A percentile compares a stretch with the other conserved stretches of the same genome.
phyloP scores from a whole-genome alignment of 352 stramenopile species.

The Phytophthora multivora region DNA sequence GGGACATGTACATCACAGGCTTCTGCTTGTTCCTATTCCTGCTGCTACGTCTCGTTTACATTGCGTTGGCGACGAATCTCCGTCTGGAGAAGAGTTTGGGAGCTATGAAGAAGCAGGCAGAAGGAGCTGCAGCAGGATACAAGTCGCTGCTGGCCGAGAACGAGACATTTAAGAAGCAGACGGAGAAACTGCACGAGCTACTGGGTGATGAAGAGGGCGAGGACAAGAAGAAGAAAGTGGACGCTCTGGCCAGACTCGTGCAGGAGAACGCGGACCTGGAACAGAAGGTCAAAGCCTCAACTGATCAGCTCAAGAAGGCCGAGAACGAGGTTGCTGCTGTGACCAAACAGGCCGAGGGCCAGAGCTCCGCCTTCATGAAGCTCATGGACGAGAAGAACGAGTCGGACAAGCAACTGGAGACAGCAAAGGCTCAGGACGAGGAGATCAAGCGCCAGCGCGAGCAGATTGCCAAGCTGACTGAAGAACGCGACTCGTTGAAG shows the following conservation, averaged over 20 bases:
- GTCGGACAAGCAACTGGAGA: constrained; percentile 55
- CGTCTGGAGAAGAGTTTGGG: constrained; percentile 68
- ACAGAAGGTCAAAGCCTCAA: constrained; percentile 40
- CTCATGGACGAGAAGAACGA: constrained; percentile 79
- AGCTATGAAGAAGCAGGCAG: constrained; percentile 82
- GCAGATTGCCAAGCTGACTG: constrained; percentile 55
- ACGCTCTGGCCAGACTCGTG: constrained; percentile 58
- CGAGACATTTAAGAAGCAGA: constrained; percentile 65
- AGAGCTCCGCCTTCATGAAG: constrained; percentile 83
- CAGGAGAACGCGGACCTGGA: constrained; percentile 66
- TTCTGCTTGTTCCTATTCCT: constrained; percentile 87
- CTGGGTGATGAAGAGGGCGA: constrained; percentile 40
- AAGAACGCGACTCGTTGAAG: constrained; percentile 75
- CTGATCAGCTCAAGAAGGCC: constrained; percentile 49
- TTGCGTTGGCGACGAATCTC: constrained; percentile 68
- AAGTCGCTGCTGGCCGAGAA: constrained; percentile 74
- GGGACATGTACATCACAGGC: constrained; percentile 89
- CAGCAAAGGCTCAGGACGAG: constrained; percentile 44
- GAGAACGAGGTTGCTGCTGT: constrained; percentile 57
- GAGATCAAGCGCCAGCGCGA: constrained; percentile 50
- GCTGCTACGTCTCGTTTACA: constrained; percentile 81
- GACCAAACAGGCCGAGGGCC: constrained; percentile 80
- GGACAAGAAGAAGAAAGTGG: constrained; percentile 48
- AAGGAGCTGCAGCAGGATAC: constrained; percentile 67
- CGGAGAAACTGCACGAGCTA: constrained; percentile 68